Conservation (phyloP, 179 eudicot genomes). For the Silene coronaria region DNA sequence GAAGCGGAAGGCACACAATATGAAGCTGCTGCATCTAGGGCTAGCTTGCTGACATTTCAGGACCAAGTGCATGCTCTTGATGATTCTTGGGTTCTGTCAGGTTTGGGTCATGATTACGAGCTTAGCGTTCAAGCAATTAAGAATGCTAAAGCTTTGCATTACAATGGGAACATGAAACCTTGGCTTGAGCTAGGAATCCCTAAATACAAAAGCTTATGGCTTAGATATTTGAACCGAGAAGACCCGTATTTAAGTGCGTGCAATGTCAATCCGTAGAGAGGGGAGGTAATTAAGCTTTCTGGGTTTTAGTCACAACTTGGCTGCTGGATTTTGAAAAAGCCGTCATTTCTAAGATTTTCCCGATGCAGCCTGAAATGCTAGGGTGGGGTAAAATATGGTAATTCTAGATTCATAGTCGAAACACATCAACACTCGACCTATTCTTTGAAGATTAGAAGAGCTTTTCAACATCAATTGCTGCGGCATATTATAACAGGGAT, state of each 20-base stretch:
- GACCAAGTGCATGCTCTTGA: slow-evolving; percentile 63
- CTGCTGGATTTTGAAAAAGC: slow-evolving; percentile 6
- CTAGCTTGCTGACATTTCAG: slow-evolving; percentile 68
- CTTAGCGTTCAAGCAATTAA: slow-evolving; percentile 39
- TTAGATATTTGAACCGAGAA: slow-evolving; percentile 50
- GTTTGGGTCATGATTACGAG: slow-evolving; percentile 77
- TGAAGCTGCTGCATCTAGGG: slow-evolving; percentile 49
- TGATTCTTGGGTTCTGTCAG: slow-evolving; percentile 62
- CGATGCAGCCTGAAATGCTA: slow-evolving; percentile 15
- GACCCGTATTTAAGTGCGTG: slow-evolving; percentile 65
- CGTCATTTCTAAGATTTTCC: slow-evolving; percentile 13
- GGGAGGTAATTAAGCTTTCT: slow-evolving; percentile 5
- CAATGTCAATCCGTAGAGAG: slow-evolving; percentile 57
- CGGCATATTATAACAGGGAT: slow-evolving; percentile 10
- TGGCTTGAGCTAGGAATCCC: slow-evolving; percentile 92
- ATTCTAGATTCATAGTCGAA: slow-evolving; percentile 16
- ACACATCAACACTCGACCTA: slow-evolving; percentile 17
- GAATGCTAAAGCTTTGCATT: slow-evolving; percentile 67
- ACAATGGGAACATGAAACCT: slow-evolving; percentile 91
- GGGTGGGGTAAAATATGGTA: slow-evolving; percentile 18
- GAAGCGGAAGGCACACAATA: slow-evolving; percentile 26
- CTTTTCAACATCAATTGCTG: slow-evolving; percentile 10
- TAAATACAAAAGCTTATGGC: slow-evolving; percentile 58
- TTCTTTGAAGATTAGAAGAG: slow-evolving; percentile 24
- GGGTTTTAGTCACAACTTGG: slow-evolving; percentile 14